Conservation (phyloP, 345 rosid species). For the Erodium maritimum region DNA sequence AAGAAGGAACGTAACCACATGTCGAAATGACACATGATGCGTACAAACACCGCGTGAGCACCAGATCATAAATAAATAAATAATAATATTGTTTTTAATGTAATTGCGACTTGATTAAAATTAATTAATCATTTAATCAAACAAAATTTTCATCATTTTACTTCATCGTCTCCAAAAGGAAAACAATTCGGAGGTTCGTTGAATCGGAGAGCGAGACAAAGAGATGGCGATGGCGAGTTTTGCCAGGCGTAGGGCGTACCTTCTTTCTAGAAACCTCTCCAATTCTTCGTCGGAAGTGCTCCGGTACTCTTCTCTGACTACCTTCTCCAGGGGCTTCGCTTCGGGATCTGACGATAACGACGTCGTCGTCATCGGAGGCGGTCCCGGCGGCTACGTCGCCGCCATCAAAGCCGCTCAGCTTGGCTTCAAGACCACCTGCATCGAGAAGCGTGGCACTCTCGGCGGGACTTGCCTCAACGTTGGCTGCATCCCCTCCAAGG, state of each 20-base stretch:
- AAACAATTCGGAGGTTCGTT: no score
- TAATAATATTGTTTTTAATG: no score
- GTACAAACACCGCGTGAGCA: no score
- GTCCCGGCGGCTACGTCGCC: slow-evolving; percentile 99
- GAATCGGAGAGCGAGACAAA: neutral
- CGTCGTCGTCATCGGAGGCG: slow-evolving; percentile 91
- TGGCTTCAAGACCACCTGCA: slow-evolving; percentile 92
- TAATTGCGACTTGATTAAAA: no score
- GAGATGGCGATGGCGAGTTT: slow-evolving; percentile 83
- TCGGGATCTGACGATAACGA: slow-evolving; percentile 91
- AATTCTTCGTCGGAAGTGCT: slow-evolving; percentile 34
- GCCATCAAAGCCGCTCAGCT: slow-evolving; percentile 98
- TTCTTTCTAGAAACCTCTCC: slow-evolving; percentile 44
- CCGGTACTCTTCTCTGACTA: slow-evolving; percentile 35
- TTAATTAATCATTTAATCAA: no score
- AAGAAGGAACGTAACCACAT: no score
- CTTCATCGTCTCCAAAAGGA: no score
- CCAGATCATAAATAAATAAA: no score
- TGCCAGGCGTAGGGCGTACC: slow-evolving; percentile 61
- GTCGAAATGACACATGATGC: no score
- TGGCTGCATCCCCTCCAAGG: slow-evolving; percentile 99
- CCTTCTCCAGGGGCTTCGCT: slow-evolving; percentile 58
- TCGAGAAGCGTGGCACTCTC: slow-evolving; percentile 92
- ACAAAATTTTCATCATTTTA: no score
- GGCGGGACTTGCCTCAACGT: slow-evolving; percentile 99